Conservation (phyloP, 2,329 filamentous ascomycete genomes). For the Sarocladium strictum region DNA sequence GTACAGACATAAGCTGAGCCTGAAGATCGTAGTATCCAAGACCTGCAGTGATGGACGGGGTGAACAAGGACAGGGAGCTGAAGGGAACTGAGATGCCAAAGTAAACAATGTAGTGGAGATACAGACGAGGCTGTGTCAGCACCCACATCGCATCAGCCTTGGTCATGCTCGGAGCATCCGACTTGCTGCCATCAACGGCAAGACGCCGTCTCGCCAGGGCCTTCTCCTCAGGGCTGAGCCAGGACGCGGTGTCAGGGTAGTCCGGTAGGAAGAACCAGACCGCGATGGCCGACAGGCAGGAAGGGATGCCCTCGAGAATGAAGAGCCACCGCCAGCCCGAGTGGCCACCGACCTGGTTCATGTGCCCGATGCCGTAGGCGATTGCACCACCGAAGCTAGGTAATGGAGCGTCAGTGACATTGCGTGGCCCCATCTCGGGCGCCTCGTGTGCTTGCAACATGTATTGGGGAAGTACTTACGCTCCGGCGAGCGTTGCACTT, state of each 20-base stretch:
- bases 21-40: constrained; percentile 35
- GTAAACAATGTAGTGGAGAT: constrained; percentile 54
- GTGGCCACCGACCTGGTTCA: constrained; percentile 55
- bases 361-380: constrained; percentile 62
- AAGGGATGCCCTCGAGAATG: constrained; percentile 56
- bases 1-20: constrained; percentile 57
- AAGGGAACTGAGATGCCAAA: constrained; percentile 46
- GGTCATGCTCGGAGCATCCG: constrained; percentile 53
- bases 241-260: constrained; percentile 57
- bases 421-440: not conserved
- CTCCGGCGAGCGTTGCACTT: constrained; percentile 60
- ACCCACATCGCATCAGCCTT: constrained; percentile 63
- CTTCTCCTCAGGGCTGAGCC: constrained; percentile 52
- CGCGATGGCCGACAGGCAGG: constrained; percentile 51
- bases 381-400: constrained; percentile 58
- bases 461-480: constrained; percentile 24
- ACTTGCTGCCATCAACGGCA: constrained; percentile 35
- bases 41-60: constrained; percentile 51
- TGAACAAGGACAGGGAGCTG: constrained; percentile 51
- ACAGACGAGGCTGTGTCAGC: constrained; percentile 57
- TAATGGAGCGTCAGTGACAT: not conserved
- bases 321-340: constrained; percentile 62
- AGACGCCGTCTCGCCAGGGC: constrained; percentile 38
- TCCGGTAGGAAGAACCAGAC: constrained; percentile 64
- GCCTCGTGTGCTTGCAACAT: not conserved